Evolutionary conservation across 23 red algal species (phyloP), one percentile per base, ranked within the genome.

Genomic region (Chondrus crispus): DNA sequence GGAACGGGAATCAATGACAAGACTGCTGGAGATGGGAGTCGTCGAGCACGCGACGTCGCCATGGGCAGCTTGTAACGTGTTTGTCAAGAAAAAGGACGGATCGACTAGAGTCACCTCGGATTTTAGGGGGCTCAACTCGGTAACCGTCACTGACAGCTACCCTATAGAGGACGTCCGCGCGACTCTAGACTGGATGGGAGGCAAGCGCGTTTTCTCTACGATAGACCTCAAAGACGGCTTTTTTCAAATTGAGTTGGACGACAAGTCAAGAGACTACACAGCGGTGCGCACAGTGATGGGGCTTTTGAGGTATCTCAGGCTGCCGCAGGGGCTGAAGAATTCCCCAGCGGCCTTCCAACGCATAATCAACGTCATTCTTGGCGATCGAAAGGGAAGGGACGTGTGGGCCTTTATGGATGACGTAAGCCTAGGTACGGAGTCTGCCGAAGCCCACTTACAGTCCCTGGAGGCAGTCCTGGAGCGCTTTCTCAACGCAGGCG

Each of bases 221-320:
- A 5, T 80, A 5, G 87, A 91, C 51, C 47, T 83, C 37, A 80
- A 80, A 5, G 87, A 68, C 66, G 44, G 87, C n/a, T 91, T 40
- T 74, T 91, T 58, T 58, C 6, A 83, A 9, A 44, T 91, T 41
- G 28, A 41, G 24, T 5, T 91, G 87, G 14, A 8, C 20, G 9
- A 51, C 22, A 52, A 46, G 30, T 80, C 66, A 29, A 48, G 51
- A 80, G 5, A 20, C 26, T 74, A 85, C 36, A 86, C 80, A 4
- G 72, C 87, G 4, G 87, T 91, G 22, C 29, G 55, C 30, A 91
- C 87, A 48, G 6, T 43, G 18, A 36, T 91, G 33, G 87, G 72
- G 26, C 51, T 91, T 28, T 28, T 91, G 6, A 19, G 49, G 75
- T 83, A 84, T 48, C 85, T 38, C 24, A 24, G 71, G 44, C 7